Evolutionary conservation across 495 filamentous ascomycete species (phyloP).

Genomic region (Penicillium paxilli): DNA sequence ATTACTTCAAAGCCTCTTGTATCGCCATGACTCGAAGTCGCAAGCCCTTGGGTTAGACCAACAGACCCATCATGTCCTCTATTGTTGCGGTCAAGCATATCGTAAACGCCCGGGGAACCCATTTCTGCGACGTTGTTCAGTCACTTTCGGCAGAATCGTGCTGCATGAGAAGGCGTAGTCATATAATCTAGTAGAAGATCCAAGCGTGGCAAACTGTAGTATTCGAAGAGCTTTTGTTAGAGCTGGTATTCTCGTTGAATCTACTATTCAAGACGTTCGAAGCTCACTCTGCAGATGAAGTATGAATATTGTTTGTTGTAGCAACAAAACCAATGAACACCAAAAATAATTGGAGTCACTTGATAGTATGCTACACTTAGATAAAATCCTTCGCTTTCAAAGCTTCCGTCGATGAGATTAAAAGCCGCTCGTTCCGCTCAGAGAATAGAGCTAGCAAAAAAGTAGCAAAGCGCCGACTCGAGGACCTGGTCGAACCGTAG

Average conservation of each 20-base stretch:
- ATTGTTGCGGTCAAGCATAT: constrained; percentile 4
- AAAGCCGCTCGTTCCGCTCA: background rate
- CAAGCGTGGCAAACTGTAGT: background rate
- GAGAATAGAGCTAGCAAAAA: background rate
- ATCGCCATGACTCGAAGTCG: constrained; percentile 6
- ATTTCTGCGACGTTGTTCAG: constrained; percentile 15
- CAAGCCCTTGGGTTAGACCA: background rate
- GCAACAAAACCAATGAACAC: background rate
- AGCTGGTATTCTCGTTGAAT: background rate
- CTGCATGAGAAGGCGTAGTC: too few species aligned
- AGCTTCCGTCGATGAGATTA: background rate
- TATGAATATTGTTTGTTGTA: background rate
- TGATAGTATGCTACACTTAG: too few species aligned
- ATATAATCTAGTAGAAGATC: too few species aligned
- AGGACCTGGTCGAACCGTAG: background rate
- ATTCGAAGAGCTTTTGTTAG: background rate
- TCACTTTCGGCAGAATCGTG: too few species aligned
- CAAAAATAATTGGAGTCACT: background rate
- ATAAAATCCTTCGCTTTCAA: too few species aligned
- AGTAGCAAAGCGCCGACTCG: background rate
- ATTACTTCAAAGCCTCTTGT: constrained; percentile 18
- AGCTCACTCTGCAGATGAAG: background rate
- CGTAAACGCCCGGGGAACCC: constrained; percentile 26
- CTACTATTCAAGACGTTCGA: background rate
- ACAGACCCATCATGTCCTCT: background rate